Evolutionary conservation across 305 asterid genomes (phyloP).

Genomic region (Petunia hybrid): DNA sequence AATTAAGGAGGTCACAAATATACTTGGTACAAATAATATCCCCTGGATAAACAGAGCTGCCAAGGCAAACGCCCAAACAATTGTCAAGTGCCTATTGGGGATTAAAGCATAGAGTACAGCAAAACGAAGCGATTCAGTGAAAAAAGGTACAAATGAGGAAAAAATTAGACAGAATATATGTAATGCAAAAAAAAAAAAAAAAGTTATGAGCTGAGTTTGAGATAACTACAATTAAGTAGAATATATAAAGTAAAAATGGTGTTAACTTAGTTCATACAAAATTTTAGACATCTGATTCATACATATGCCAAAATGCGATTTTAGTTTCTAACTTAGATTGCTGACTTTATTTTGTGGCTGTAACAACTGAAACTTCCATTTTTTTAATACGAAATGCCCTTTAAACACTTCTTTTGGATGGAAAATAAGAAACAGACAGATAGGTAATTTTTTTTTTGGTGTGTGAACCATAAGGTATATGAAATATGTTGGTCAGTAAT

Average conservation of each 20-base stretch:
- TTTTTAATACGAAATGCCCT: neutral
- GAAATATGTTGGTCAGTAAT: neutral
- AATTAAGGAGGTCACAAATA: no score
- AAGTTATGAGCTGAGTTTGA: no score
- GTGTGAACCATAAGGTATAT: neutral
- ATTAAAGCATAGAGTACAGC: no score
- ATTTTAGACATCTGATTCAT: neutral
- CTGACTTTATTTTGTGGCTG: neutral
- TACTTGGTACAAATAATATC: no score
- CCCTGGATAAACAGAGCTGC: no score
- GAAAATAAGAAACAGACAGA: neutral
- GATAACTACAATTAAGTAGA: no score
- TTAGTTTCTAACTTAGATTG: neutral
- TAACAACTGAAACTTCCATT: neutral
- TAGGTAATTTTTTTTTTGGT: neutral
- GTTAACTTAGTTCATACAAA: neutral
- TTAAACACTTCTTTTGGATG: neutral
- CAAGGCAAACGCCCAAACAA: no score
- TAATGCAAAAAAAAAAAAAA: no score
- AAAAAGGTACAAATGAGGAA: no score
- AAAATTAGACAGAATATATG: no score
- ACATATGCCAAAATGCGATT: neutral
- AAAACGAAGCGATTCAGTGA: no score
- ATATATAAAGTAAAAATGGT: neutral
- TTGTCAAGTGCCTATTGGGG: no score